Base-by-base conservation (phyloP, 192 early-diverging fungal species). In the Geosiphon pyriformis region DNA sequence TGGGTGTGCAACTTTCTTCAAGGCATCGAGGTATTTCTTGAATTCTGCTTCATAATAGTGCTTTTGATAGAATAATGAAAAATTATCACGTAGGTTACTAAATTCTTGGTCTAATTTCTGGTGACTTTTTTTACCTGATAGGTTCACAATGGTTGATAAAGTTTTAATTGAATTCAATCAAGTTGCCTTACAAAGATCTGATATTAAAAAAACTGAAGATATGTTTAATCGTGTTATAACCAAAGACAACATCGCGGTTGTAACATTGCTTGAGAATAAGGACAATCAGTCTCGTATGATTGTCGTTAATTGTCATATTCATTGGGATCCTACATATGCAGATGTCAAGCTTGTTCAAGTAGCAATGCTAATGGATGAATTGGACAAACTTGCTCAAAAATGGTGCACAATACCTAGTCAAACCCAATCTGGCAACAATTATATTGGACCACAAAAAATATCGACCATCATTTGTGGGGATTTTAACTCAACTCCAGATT, bases 301-400 rank as follows among this genome's bases (percentile, higher is more conserved):
- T 46, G 90, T 94, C 17, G 88, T 82, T 56, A 98, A 96, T 72
- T 82, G 91, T 4, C 96, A 98, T 70, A 81, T 93, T 57, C 92
- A 96, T 74, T 98, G 96, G 96, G 92, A 97, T 61, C 93, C 94
- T 2, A 70, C 76, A 31, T 94, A 87, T 74, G 83, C 80, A 4
- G 96, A 98, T 71, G 96, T 98, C 56, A 98, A 98, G 71, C 82
- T 98, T 48, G 91, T 98, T 2, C 96, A 98, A 78, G 89, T 91
- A 7, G 86, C 90, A 8, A 91, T 98, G 87, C 73, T 98, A 67
- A 85, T 92, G 70, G 94, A 98, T 64, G 93, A 97, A 74, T 72
- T 96, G 18, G 84, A 91, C 23, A 76, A 81, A 26, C 69, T 90
- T 35, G 75, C 78, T 32, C 78, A 70, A 26, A 86, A 82, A 60